A percentile compares a stretch with the other conserved stretches of the same genome.
Conservation (phyloP, 257 asterid species). For the Solanum chiquidenum region DNA sequence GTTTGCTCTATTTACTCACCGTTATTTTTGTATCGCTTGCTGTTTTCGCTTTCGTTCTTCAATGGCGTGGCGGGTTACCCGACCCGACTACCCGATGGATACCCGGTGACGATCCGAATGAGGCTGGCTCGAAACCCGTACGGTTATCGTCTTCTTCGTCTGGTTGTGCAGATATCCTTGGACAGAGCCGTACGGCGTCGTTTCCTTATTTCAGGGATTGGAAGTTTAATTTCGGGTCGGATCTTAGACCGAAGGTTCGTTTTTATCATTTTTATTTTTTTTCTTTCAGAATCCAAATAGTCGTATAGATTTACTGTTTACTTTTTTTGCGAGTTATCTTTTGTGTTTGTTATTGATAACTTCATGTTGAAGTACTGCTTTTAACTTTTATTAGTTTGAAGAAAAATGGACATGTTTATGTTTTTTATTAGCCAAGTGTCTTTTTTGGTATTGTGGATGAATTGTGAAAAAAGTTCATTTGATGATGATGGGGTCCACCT, state of each 20-base stretch:
- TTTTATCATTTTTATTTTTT: neutral
- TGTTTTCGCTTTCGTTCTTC: conserved; percentile 60
- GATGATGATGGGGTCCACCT: neutral
- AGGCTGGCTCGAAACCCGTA: conserved; percentile 8
- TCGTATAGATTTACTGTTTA: neutral
- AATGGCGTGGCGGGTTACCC: conserved; percentile 79
- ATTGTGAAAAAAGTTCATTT: neutral
- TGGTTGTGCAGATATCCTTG: conserved; percentile 42
- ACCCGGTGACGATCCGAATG: conserved; percentile 20
- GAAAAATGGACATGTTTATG: neutral
- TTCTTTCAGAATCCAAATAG: neutral
- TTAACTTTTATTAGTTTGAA: neutral
- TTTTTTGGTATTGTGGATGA: neutral
- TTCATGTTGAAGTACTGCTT: neutral
- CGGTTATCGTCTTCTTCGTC: conserved; percentile 18
- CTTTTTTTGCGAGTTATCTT: neutral
- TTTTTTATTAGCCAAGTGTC: neutral
- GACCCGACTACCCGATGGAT: conserved; percentile 48
- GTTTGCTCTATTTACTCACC: conserved; percentile 46
- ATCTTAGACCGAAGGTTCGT: conserved; percentile 1
- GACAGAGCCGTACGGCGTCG: conserved; percentile 27
- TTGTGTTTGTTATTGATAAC: neutral
- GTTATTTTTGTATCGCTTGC: conserved; percentile 61
- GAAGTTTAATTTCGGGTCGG: conserved; percentile 10
- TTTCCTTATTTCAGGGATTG: conserved; percentile 33